Conservation (phyloP, 164 flowering plant genomes). For the Magnolia officinalis region DNA sequence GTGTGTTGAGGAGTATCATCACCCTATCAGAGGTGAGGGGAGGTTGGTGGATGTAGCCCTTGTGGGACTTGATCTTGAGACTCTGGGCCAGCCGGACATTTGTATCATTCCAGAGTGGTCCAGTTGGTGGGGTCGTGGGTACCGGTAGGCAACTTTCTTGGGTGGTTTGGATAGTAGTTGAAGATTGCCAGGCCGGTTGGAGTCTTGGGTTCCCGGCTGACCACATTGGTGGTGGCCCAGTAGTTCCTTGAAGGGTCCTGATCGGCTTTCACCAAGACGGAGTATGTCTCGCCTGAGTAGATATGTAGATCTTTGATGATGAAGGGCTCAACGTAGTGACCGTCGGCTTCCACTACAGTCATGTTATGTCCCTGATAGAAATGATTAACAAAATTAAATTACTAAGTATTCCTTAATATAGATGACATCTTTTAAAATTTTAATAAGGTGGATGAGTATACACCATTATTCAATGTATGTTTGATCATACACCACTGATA, state of each 20-base stretch:
- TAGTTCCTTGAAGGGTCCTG: slow-evolving; percentile 69
- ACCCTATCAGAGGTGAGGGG: slow-evolving; percentile 49
- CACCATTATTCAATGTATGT: too few relatives aligned
- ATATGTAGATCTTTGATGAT: slow-evolving; percentile 55
- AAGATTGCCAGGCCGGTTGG: slow-evolving; percentile 55
- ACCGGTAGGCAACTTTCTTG: slow-evolving; percentile 44
- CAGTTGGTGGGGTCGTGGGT: slow-evolving; percentile 38
- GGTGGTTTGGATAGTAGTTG: slow-evolving; percentile 81
- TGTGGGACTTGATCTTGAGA: not conserved
- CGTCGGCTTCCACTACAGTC: slow-evolving; percentile 93
- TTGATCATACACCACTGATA: too few relatives aligned
- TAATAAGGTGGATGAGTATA: too few relatives aligned
- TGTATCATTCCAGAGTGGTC: slow-evolving; percentile 57
- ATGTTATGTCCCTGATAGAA: slow-evolving; percentile 66
- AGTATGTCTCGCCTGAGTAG: slow-evolving; percentile 86
- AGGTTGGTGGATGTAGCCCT: slow-evolving; percentile 39
- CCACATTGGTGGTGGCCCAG: slow-evolving; percentile 52
- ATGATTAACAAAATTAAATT: too few relatives aligned
- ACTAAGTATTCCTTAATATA: too few relatives aligned
- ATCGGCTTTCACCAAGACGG: slow-evolving; percentile 62
- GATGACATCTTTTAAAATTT: too few relatives aligned
- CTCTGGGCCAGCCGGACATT: slow-evolving; percentile 40
- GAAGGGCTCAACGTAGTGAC: slow-evolving; percentile 78
- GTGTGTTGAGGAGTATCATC: slow-evolving; percentile 72
- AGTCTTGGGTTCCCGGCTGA: slow-evolving; percentile 42